Evolutionary conservation across 2,329 filamentous ascomycete genomes (phyloP), one percentile per base, ranked within the genome.

Genomic region (Trichoderma aggressivum): DNA sequence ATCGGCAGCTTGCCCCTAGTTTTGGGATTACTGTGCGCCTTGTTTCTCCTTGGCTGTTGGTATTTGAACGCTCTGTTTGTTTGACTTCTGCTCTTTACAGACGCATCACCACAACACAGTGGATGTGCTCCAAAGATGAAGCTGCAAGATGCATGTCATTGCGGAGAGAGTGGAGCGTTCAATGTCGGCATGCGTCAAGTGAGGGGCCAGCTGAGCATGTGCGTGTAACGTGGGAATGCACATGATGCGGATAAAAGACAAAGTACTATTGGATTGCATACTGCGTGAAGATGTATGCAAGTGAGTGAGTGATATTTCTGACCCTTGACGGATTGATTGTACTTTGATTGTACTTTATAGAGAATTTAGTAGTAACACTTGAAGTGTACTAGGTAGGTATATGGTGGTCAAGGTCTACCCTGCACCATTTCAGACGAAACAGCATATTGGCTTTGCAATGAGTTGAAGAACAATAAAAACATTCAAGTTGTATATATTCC

Each of bases 101-200:
- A 12, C 1, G 21, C 47, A 53, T 53, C 47, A 53, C 3, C n/a
- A 53, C 47, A 53, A 53, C 21, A 24, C 5, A 14, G 47, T 53
- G 47, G 12, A 34, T 36, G 3, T 10, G 12, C 32, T 14, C 16
- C 8, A 5, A 30, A 21, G 30, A 66, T 34, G 64, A 58, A 58
- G 64, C 64, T 67, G 53, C 53, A 67, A 32, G 53, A 59, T 67
- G 47, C 36, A 47, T 26, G 53, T 59, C 53, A 67, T 32, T n/a
- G 34, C 64, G 43, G 34, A 14, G 24, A 8, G 58, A 59, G 53
- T 58, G 64, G 64, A 47, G 18, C 36, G 36, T n/a, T 43, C 32
- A 21, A 50, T 28, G 18, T 50, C 18, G 28, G 24, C 26, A 7
- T 21, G 36, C 24, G 3, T 6, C 3, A 21, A n/a, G 53, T 30